These are phyloP conservation scores for Avena atlantica DNA, from an alignment of 176 grass and related monocot genomes.

Conservation along the genomic window DNA sequence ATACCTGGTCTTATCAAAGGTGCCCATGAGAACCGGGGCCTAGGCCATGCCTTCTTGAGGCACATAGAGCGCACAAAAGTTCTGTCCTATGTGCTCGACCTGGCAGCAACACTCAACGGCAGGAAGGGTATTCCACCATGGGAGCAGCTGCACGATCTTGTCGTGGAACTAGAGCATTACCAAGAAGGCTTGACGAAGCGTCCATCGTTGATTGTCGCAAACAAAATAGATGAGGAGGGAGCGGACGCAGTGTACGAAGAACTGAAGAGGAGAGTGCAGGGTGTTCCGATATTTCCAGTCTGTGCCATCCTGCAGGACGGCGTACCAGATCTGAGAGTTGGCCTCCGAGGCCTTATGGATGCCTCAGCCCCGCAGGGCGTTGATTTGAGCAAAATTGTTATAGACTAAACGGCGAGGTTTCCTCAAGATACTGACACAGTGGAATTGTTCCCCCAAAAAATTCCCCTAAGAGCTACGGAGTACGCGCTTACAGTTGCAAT, in stretches of 20 bases:
- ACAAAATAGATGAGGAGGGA: slow-evolving; percentile 89
- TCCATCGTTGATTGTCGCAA: slow-evolving; percentile 77
- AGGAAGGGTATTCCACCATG: slow-evolving; percentile 75
- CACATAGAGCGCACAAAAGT: slow-evolving; percentile 93
- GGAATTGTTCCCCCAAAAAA: background rate
- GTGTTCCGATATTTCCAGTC: slow-evolving; percentile 73
- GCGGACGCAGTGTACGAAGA: slow-evolving; percentile 60
- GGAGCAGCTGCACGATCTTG: slow-evolving; percentile 77
- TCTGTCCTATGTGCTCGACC: slow-evolving; percentile 75
- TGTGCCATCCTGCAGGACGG: slow-evolving; percentile 88
- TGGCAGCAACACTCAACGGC: slow-evolving; percentile 61
- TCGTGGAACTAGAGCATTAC: slow-evolving; percentile 76
- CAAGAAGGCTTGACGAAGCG: slow-evolving; percentile 75
- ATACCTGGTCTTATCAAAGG: slow-evolving; percentile 91
- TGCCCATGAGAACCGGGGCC: slow-evolving; percentile 77
- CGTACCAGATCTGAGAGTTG: slow-evolving; percentile 69
- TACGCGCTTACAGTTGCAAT: background rate
- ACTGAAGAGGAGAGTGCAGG: slow-evolving; percentile 64
- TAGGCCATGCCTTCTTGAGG: slow-evolving; percentile 92
- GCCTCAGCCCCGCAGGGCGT: slow-evolving; percentile 56
- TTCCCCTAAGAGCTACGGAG: background rate
- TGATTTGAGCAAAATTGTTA: slow-evolving; percentile 58
- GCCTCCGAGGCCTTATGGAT: slow-evolving; percentile 70
- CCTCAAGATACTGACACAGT: background rate
- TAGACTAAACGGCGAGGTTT: slow-evolving; percentile 27